Base-by-base conservation (phyloP, 306 rosid genomes). In the Benincasa hispida region DNA sequence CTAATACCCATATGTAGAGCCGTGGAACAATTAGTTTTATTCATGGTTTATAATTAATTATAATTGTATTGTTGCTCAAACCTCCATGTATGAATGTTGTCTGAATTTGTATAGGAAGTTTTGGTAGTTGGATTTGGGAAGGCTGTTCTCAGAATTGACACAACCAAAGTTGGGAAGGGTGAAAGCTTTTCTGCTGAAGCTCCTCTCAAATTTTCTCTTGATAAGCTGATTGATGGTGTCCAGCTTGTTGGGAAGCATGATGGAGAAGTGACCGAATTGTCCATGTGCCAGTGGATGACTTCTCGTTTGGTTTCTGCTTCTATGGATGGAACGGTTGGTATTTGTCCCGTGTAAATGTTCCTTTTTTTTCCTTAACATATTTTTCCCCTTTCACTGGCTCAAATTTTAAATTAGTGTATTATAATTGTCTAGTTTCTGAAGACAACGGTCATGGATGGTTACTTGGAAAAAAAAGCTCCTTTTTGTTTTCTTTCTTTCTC, bases 261-360 rank as follows among this genome's bases (percentile, higher is more conserved):
- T 78, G 90, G 86, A 73, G 98, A 95, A 86, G 94, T 95, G 85
- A 95, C 97, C 59, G 97, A 91, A 84, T 84, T 95, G 82, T 95
- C 99, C 69, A 95, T 92, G 98, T 90, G 99, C 86, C 99, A 95
- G 77, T 95, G 99, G 99, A 95, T 95, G 99, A 91, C 90, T 76
- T 92, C 91, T 76, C 93, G 98, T 70, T 79, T 95, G 86, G 97
- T 92, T 79, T 95, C 99, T 79, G 93, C 97, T 51, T 95, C 99
- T 74, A 83, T 87, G 82, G 99, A 95, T 87, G 99, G 99, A 84
- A 92, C 87, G 86, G 99, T 95, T 74, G 60, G 97, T 86, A 68
- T 79, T 78, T 50, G 8, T 76, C 19, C n/a, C n/a, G n/a, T n/a
- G n/a, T n/a, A n/a, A n/a, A n/a, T n/a, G n/a, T n/a, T n/a, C n/a